Evolutionary conservation across 2,329 filamentous ascomycete genomes (phyloP), one percentile per base, ranked within the genome.

Genomic region (Magnaporthiopsis poae): DNA sequence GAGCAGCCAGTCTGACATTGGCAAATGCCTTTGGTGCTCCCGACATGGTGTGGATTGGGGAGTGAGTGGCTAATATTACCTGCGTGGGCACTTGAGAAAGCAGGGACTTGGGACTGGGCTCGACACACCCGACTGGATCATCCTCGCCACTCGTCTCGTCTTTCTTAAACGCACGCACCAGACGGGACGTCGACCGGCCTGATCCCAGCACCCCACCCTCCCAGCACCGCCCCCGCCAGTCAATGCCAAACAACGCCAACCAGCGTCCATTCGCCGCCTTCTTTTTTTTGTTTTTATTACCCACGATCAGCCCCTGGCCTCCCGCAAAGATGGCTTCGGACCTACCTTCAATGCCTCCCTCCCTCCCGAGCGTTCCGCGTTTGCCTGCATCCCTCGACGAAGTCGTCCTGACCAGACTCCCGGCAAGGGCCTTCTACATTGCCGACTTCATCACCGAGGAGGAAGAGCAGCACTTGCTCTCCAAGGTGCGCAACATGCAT

Each of bases 351-450:
- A 21, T 3, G 15, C 39, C 39, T 13, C 39, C 13, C 39, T 46
- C 39, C 15, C 39, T 12, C 39, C 39, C 39, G 21, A 56, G 21
- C 52, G 12, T 60, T 5, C 63, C 56, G 15, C 29, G 33, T 59
- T 75, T 86, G 62, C 83, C 85, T 25, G 68, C 75, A 56, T 80
- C 76, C 61, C 80, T 88, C 33, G 80, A 86, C 63, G 74, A 81
- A 52, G 80, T 77, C 65, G 80, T 77, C 69, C 83, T 93, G 68
- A 69, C 75, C 9, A 72, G 72, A 39, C 80, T 92, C 2, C 89
- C 90, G 5, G 75, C 82, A 1, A 79, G 83, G 46, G 90, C 91
- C 66, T 96, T 89, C 79, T 97, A 98, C 78, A 89, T 97, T 67
- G 84, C 92, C 9, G 82, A 93, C 75, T 97, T 97, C 78, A 89